Conservation (phyloP, 1,284 basidiomycete genomes). For the Puccinia coronata region DNA sequence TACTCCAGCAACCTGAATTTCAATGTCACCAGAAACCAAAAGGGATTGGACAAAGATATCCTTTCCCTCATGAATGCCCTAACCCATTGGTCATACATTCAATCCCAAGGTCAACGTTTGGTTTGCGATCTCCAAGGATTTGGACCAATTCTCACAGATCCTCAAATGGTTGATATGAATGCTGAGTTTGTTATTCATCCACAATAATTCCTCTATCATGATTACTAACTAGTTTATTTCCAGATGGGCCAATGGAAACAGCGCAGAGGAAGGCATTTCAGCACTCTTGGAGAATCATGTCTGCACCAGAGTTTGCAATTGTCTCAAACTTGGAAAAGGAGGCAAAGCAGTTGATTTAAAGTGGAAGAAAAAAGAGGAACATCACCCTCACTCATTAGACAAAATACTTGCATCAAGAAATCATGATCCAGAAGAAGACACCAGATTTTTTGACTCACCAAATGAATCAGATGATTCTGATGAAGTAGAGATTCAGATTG, state of each 20-base stretch:
- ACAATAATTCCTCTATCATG: neutral
- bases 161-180: constrained; percentile 1
- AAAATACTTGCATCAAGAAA: neutral
- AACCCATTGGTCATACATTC: constrained; percentile 2
- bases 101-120: neutral
- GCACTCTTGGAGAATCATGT: neutral
- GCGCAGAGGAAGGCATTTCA: neutral
- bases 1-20: neutral
- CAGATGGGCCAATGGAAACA: neutral
- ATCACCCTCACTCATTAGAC: neutral
- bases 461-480: too few relatives aligned
- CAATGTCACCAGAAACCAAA: neutral
- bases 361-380: neutral
- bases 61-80: neutral
- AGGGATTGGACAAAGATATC: neutral
- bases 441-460: too few relatives aligned
- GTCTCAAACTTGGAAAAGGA: neutral
- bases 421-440: neutral
- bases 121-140: constrained; percentile 8
- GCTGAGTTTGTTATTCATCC: neutral
- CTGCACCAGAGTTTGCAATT: neutral
- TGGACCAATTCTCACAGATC: neutral
- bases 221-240: neutral
- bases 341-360: neutral
- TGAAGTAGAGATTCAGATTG: too few relatives aligned